phyloP scores from a whole-genome alignment of 2,329 filamentous ascomycete species.

The Fusarium agapanthi region DNA sequence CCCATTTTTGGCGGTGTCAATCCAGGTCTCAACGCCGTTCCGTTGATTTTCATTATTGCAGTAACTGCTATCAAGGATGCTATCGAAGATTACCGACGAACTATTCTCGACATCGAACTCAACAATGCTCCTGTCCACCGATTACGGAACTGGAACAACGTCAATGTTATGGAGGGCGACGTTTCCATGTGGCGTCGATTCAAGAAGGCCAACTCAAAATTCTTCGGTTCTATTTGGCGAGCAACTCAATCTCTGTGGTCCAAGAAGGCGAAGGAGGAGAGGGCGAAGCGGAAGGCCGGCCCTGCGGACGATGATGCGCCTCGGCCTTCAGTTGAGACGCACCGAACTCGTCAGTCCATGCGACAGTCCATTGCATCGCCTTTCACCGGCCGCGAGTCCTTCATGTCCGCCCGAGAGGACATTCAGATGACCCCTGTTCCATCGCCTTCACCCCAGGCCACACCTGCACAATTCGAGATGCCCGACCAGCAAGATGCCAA shows the following conservation, averaged over 20 bases:
- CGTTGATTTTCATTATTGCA: slow-evolving; percentile 89
- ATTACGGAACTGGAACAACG: slow-evolving; percentile 87
- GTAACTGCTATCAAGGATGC: slow-evolving; percentile 94
- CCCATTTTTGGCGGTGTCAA: slow-evolving; percentile 94
- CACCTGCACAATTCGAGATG: slow-evolving; percentile 49
- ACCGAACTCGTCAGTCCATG: slow-evolving; percentile 46
- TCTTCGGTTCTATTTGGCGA: slow-evolving; percentile 63
- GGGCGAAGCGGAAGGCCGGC: slow-evolving; percentile 55
- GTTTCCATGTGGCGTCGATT: slow-evolving; percentile 85
- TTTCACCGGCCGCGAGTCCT: slow-evolving; percentile 63
- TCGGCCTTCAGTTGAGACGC: slow-evolving; percentile 64
- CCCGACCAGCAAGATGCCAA: slow-evolving; percentile 48
- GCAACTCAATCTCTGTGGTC: slow-evolving; percentile 58
- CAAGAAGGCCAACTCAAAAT: slow-evolving; percentile 85
- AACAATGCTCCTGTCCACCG: slow-evolving; percentile 97
- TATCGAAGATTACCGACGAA: slow-evolving; percentile 93
- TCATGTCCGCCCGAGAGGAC: slow-evolving; percentile 68
- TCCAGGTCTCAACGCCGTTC: slow-evolving; percentile 87
- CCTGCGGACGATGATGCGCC: slow-evolving; percentile 57
- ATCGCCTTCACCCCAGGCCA: slow-evolving; percentile 71
- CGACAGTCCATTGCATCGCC: slow-evolving; percentile 57
- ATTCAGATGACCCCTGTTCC: slow-evolving; percentile 97
- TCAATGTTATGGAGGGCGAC: slow-evolving; percentile 89
- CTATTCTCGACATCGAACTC: slow-evolving; percentile 87
- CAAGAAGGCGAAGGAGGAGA: slow-evolving; percentile 59